These are phyloP conservation scores for Rachicladosporium sp. DNA, from an alignment of 2,329 filamentous ascomycete species.

Conservation along the genomic window DNA sequence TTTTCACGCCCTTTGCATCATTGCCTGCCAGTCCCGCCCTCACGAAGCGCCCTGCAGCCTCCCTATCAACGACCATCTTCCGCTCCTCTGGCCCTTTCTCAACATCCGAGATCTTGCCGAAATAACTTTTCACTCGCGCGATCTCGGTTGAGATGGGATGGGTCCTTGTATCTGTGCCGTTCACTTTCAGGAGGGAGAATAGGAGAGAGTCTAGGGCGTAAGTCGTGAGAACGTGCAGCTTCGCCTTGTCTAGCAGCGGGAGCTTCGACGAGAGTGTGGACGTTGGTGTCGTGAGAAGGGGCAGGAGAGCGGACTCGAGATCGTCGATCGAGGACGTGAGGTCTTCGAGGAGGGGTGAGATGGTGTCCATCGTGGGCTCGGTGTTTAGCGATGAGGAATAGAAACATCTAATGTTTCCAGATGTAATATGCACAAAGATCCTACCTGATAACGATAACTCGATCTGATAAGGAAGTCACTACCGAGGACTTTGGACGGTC, in stretches of 20 bases:
- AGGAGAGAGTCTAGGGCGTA: constrained; percentile 86
- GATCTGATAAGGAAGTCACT: too few relatives aligned
- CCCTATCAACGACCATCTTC: constrained; percentile 52
- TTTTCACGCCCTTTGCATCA: constrained; percentile 17
- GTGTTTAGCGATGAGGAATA: too few relatives aligned
- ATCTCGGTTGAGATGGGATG: constrained; percentile 81
- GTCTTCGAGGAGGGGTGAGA: constrained; percentile 23
- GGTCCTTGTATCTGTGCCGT: constrained; percentile 67
- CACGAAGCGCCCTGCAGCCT: constrained; percentile 69
- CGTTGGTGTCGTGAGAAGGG: constrained; percentile 56
- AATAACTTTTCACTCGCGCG: constrained; percentile 77
- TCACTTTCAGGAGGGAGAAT: constrained; percentile 70
- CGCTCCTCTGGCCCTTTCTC: constrained; percentile 43
- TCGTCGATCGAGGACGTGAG: constrained; percentile 63
- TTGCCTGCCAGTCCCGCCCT: constrained; percentile 58
- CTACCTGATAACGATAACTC: too few relatives aligned
- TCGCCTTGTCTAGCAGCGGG: constrained; percentile 87
- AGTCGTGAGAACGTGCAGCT: constrained; percentile 75
- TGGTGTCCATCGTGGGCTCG: too few relatives aligned
- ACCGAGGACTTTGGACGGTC: too few relatives aligned
- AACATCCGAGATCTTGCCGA: constrained; percentile 72
- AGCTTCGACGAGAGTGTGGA: constrained; percentile 61
- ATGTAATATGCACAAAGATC: too few relatives aligned
- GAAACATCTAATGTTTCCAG: too few relatives aligned
- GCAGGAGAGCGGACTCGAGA: constrained; percentile 59